A percentile compares a stretch with the other conserved stretches of the same genome.
Conservation (phyloP, 2,329 filamentous ascomycete genomes). For the Phyllosticta citrichinensis region DNA sequence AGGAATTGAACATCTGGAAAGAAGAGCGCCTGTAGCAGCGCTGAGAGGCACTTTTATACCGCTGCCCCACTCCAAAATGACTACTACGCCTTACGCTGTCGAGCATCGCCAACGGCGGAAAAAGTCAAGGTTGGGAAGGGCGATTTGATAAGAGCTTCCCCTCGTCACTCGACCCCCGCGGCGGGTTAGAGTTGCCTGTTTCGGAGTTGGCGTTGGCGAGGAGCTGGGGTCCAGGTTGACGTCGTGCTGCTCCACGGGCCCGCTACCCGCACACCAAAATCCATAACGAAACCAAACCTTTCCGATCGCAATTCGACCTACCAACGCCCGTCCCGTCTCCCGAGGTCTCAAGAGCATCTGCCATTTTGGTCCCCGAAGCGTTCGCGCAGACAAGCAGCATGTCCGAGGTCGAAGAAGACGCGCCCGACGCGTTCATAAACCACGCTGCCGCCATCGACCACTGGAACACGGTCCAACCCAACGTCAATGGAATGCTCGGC, state of each 20-base stretch:
- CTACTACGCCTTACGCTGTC: neutral
- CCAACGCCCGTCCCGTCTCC: neutral
- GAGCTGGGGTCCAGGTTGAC: neutral
- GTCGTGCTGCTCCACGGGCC: constrained; percentile 2
- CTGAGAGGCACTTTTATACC: neutral
- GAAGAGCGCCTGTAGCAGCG: constrained; percentile 16
- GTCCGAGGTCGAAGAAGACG: constrained; percentile 12
- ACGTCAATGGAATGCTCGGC: constrained; percentile 69
- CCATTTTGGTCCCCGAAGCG: neutral
- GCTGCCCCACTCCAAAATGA: neutral
- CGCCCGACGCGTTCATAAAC: constrained; percentile 36
- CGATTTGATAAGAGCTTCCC: neutral
- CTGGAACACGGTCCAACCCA: constrained; percentile 43
- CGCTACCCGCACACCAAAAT: neutral
- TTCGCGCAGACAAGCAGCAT: neutral
- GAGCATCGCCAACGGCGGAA: neutral
- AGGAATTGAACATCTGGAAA: constrained; percentile 12
- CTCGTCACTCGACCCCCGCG: neutral
- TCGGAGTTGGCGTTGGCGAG: neutral
- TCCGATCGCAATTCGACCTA: neutral
- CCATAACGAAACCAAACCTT: neutral
- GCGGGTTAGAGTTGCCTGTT: constrained; percentile 1
- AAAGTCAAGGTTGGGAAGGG: neutral
- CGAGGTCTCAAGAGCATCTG: neutral
- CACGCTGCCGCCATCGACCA: constrained; percentile 36